phyloP scores from a whole-genome alignment of 2,329 filamentous ascomycete species.

The Fusarium concolor region DNA sequence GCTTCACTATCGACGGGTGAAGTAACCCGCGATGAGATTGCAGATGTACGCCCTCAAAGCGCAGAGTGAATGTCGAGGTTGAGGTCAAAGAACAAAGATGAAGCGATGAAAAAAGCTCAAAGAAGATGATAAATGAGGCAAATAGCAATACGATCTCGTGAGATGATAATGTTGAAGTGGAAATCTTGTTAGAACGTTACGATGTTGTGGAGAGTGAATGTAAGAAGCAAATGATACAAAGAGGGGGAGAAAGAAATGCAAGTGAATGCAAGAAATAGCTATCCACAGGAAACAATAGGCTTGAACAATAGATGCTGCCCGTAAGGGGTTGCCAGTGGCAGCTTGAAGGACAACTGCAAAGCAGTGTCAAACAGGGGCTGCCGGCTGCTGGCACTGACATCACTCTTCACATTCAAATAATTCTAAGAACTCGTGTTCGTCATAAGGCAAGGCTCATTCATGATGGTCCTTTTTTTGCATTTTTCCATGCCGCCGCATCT shows the following conservation, averaged over 20 bases:
- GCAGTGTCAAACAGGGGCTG: background rate
- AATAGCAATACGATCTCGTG: too few relatives aligned
- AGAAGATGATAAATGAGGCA: background rate
- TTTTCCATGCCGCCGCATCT: conserved; percentile 49
- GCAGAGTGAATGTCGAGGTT: background rate
- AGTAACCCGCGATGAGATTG: background rate
- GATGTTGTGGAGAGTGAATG: conserved; percentile 3
- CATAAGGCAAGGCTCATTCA: conserved; percentile 41
- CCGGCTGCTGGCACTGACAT: conserved; percentile 19
- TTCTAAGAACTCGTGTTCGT: conserved; percentile 7
- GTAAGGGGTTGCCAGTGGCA: background rate
- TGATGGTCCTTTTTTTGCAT: conserved; percentile 46
- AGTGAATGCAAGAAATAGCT: background rate
- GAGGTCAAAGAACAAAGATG: background rate
- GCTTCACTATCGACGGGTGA: background rate
- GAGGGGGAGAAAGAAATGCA: background rate
- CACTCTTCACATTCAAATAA: conserved; percentile 4
- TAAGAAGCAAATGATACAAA: background rate
- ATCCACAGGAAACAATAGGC: conserved; percentile 1
- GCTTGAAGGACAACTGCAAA: background rate
- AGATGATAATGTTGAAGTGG: background rate
- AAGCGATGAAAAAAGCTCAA: background rate
- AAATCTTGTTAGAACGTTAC: background rate
- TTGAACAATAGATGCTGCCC: background rate
- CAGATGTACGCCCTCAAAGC: background rate